Evolutionary conservation across 164 flowering plant genomes (phyloP).

Genomic region (Vitis labrusca): DNA sequence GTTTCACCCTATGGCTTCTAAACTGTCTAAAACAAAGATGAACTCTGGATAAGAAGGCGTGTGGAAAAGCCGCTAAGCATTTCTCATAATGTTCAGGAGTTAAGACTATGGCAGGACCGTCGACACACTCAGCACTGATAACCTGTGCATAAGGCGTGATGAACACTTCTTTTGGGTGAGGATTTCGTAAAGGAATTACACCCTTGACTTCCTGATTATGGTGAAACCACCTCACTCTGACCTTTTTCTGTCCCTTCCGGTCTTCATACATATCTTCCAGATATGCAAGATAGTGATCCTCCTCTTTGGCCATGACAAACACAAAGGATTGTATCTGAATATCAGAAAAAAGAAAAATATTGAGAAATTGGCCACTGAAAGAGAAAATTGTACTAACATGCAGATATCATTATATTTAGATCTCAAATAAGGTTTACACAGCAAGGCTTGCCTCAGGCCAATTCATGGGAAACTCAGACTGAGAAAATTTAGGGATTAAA

Average conservation of each 20-base stretch:
- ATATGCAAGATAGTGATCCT: constrained; percentile 77
- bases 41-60: constrained; percentile 38
- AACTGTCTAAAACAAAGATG: constrained; percentile 81
- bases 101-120: constrained; percentile 83
- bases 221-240: constrained; percentile 98
- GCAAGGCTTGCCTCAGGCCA: background rate
- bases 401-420: background rate
- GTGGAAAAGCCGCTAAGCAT: constrained; percentile 54
- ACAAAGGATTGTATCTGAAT: constrained; percentile 90
- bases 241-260: constrained; percentile 84
- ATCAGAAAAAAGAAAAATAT: constrained; percentile 9
- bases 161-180: constrained; percentile 89
- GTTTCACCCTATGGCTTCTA: constrained; percentile 60
- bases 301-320: constrained; percentile 88
- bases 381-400: background rate
- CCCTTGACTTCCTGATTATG: constrained; percentile 76
- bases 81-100: constrained; percentile 82
- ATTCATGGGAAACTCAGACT: background rate
- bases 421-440: background rate
- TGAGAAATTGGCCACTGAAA: background rate
- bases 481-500: background rate
- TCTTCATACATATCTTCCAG: constrained; percentile 99
- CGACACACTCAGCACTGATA: constrained; percentile 95
- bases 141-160: constrained; percentile 87
- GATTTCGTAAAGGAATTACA: constrained; percentile 44